These are phyloP conservation scores for Colletotrichum sp. DNA, from an alignment of 2,329 filamentous ascomycete genomes.

Conservation along the genomic window DNA sequence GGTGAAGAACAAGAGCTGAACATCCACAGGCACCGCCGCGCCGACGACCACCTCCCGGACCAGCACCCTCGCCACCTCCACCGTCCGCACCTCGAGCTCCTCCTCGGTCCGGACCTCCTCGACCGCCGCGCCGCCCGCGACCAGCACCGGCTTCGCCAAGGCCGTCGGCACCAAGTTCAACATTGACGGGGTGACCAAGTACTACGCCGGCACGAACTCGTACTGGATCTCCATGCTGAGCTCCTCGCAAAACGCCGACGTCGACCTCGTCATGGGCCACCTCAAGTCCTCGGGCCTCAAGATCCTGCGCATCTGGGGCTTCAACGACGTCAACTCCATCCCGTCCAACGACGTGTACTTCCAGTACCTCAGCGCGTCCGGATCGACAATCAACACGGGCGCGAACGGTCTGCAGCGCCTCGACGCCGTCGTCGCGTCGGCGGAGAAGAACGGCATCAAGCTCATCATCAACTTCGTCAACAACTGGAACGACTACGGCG, in stretches of 20 bases:
- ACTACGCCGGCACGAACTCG: conserved; percentile 60
- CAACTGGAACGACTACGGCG: conserved; percentile 70
- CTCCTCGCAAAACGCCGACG: conserved; percentile 51
- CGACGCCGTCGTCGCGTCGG: conserved; percentile 66
- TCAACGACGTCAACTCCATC: conserved; percentile 58
- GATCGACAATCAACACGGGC: conserved; percentile 66
- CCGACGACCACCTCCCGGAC: conserved; percentile 19
- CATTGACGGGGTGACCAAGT: conserved; percentile 49
- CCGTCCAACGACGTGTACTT: conserved; percentile 41
- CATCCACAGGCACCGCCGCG: background rate
- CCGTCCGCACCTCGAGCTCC: background rate
- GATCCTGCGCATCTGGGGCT: conserved; percentile 66
- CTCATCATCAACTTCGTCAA: conserved; percentile 71
- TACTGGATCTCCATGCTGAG: conserved; percentile 63
- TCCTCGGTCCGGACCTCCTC: conserved; percentile 16
- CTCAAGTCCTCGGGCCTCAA: conserved; percentile 56
- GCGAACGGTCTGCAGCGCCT: conserved; percentile 63
- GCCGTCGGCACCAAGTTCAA: conserved; percentile 38
- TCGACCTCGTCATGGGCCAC: conserved; percentile 57
- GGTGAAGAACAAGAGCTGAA: background rate
- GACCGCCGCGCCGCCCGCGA: conserved; percentile 11
- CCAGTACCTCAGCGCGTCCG: conserved; percentile 52
- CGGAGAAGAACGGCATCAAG: conserved; percentile 64
- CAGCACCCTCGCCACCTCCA: conserved; percentile 15
- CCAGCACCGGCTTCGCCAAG: conserved; percentile 22